These are phyloP conservation scores for Clohesyomyces aquaticus DNA, from an alignment of 495 filamentous ascomycete genomes.

Conservation along the genomic window DNA sequence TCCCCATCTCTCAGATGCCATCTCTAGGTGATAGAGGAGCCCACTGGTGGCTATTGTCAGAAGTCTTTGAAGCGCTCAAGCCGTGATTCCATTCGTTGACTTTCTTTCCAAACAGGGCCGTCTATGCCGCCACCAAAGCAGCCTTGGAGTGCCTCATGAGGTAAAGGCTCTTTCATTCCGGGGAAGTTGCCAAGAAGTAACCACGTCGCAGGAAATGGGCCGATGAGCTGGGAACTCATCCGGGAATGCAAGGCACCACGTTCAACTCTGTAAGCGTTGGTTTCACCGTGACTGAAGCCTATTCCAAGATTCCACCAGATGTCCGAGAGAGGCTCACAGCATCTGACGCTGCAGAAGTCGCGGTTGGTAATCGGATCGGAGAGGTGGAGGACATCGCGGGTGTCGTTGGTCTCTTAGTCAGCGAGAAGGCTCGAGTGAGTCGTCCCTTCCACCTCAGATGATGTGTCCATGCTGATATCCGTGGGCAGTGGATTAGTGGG, in stretches of 20 bases:
- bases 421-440: conserved; percentile 34
- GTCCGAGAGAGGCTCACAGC: conserved; percentile 16
- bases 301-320: conserved; percentile 22
- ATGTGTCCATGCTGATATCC: not conserved
- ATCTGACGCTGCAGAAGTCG: conserved; percentile 31
- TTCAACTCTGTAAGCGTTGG: conserved; percentile 35
- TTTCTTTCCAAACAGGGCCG: conserved; percentile 15
- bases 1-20: no score
- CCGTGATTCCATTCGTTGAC: no score
- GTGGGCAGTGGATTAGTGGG: conserved; percentile 35
- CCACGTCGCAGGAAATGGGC: conserved; percentile 21
- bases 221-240: conserved; percentile 31
- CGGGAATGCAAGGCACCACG: conserved; percentile 24
- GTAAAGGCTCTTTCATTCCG: conserved; percentile 3
- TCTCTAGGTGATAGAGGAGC: no score
- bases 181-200: not conserved
- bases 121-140: conserved; percentile 34
- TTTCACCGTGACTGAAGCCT: conserved; percentile 36
- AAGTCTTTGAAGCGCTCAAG: no score
- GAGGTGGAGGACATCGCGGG: conserved; percentile 37
- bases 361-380: conserved; percentile 35
- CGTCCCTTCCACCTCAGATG: not conserved
- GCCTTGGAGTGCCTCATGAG: conserved; percentile 33
- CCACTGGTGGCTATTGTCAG: no score
- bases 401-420: conserved; percentile 39